A percentile compares a stretch with the other conserved stretches of the same genome.
These are phyloP conservation scores for Russula foetens DNA, from an alignment of 768 basidiomycete species.

Conservation along the genomic window DNA sequence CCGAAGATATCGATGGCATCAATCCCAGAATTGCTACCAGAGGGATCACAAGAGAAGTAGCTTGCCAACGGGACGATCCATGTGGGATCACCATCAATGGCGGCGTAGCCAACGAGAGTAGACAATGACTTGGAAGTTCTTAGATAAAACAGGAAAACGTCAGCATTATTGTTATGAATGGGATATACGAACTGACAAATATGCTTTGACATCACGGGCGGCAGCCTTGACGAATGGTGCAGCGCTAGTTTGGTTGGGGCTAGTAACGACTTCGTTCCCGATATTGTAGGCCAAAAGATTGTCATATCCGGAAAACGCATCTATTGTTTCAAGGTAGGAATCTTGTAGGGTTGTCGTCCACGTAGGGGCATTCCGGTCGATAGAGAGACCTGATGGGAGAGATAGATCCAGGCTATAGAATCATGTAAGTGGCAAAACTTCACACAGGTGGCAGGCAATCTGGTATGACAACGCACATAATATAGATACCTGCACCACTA, in stretches of 20 bases:
- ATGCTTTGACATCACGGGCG: slow-evolving; percentile 80
- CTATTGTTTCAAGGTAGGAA: slow-evolving; percentile 69
- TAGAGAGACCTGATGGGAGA: slow-evolving; percentile 79
- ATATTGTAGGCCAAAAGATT: slow-evolving; percentile 87
- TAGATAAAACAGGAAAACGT: slow-evolving; percentile 6
- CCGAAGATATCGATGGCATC: slow-evolving; percentile 81
- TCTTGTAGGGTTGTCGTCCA: slow-evolving; percentile 81
- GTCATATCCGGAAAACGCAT: slow-evolving; percentile 76
- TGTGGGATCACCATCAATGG: slow-evolving; percentile 61
- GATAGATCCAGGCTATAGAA: slow-evolving; percentile 70
- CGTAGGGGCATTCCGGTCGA: slow-evolving; percentile 59
- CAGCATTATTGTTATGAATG: not conserved
- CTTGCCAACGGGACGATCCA: slow-evolving; percentile 65
- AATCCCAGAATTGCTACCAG: slow-evolving; percentile 41
- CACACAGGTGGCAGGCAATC: not conserved
- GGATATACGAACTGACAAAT: slow-evolving; percentile 48
- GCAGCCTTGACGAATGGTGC: slow-evolving; percentile 86
- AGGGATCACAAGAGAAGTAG: slow-evolving; percentile 71
- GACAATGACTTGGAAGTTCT: slow-evolving; percentile 48
- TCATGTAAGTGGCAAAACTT: slow-evolving; percentile 8
- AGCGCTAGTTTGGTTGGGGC: slow-evolving; percentile 45
- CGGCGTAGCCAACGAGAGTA: slow-evolving; percentile 76
- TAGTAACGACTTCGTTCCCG: slow-evolving; percentile 73
- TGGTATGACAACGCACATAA: slow-evolving; percentile 50
- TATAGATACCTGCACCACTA: slow-evolving; percentile 76